Conservation (phyloP, 208 protist genomes). For the Jaenimonas drosophilae region DNA sequence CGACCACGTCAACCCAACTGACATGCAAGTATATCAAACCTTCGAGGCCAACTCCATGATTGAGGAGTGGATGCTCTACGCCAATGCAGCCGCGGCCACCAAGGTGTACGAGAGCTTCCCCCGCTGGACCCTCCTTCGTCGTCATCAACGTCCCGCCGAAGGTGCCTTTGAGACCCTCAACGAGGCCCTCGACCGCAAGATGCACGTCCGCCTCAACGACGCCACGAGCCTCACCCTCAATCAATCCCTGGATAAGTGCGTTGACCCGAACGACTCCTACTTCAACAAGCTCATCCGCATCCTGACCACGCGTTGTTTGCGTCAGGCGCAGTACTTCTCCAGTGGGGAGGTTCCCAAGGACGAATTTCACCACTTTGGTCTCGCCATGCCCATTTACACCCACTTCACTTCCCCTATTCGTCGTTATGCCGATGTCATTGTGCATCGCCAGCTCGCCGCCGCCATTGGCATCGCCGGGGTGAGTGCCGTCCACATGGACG, state of each 20-base stretch:
- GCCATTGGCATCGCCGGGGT: slow-evolving; percentile 57
- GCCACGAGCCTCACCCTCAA: slow-evolving; percentile 77
- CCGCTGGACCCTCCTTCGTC: slow-evolving; percentile 77
- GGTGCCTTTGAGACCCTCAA: slow-evolving; percentile 82
- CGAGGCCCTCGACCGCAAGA: slow-evolving; percentile 50
- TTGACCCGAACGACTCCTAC: slow-evolving; percentile 68
- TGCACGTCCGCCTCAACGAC: slow-evolving; percentile 65
- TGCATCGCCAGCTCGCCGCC: slow-evolving; percentile 88
- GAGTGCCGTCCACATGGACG: slow-evolving; percentile 48
- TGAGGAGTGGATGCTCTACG: slow-evolving; percentile 96
- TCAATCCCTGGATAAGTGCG: slow-evolving; percentile 69
- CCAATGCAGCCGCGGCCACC: slow-evolving; percentile 88
- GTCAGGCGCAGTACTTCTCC: slow-evolving; percentile 91
- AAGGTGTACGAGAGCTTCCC: slow-evolving; percentile 76
- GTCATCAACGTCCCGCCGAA: slow-evolving; percentile 81
- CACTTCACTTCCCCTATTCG: slow-evolving; percentile 96
- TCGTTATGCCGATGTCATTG: slow-evolving; percentile 91
- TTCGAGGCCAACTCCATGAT: slow-evolving; percentile 93
- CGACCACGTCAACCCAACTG: slow-evolving; percentile 77
- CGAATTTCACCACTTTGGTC: slow-evolving; percentile 90
- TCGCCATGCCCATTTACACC: slow-evolving; percentile 92
- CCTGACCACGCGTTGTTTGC: slow-evolving; percentile 87
- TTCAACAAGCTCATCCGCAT: slow-evolving; percentile 91
- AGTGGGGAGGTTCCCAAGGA: slow-evolving; percentile 69
- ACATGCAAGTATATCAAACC: slow-evolving; percentile 87